A percentile compares a stretch with the other conserved stretches of the same genome.
These are phyloP conservation scores for Fusarium tuaranense DNA, from an alignment of 2,329 filamentous ascomycete species.

Conservation along the genomic window DNA sequence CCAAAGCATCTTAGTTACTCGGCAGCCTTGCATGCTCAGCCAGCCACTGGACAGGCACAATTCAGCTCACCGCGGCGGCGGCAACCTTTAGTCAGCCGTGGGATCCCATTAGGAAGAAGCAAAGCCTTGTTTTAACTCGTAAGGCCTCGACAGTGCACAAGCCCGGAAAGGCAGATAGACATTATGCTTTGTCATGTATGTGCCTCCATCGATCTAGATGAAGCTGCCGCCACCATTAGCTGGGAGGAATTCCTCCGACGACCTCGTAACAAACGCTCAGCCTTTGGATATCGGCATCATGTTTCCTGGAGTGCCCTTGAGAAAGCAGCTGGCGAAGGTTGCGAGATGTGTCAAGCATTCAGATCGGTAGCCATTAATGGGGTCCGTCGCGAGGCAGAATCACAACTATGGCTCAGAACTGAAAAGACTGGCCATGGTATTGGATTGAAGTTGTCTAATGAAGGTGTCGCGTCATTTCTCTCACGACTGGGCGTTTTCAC, in stretches of 20 bases:
- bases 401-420: not conserved
- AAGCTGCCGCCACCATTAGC: not conserved
- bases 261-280: not conserved
- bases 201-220: not conserved
- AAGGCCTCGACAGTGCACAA: not conserved
- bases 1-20: not conserved
- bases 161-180: not conserved
- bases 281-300: not conserved
- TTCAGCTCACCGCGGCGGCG: not conserved
- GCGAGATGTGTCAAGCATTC: not conserved
- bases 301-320: not conserved
- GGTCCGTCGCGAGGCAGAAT: not conserved
- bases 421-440: not conserved
- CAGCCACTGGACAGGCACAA: not conserved
- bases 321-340: not conserved
- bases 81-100: not conserved
- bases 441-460: not conserved
- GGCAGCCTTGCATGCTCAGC: not conserved
- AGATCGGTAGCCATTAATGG: not conserved
- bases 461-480: not conserved
- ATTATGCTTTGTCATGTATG: not conserved
- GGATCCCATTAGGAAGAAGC: fast-evolving
- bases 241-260: not conserved
- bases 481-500: not conserved
- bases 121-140: not conserved